phyloP scores from a whole-genome alignment of 2,329 filamentous ascomycete species.

The Neonectria faginata region DNA sequence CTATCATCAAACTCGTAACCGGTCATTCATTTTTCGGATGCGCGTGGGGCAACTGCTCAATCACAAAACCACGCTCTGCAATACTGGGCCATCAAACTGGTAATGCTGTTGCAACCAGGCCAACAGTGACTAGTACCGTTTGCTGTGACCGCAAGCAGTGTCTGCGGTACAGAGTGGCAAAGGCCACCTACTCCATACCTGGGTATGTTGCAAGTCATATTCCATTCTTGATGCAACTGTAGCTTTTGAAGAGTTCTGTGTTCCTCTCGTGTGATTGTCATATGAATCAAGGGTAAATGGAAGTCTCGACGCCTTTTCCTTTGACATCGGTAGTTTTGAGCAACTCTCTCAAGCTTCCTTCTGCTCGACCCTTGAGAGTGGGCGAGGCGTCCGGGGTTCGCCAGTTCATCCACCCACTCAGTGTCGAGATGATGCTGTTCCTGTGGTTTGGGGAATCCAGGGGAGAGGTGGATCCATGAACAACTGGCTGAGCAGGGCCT shows the following conservation, averaged over 20 bases:
- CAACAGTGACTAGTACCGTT: neutral
- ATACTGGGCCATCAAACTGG: neutral
- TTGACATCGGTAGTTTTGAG: conserved; percentile 55
- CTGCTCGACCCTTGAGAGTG: conserved; percentile 60
- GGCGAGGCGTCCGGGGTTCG: conserved; percentile 40
- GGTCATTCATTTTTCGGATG: conserved; percentile 30
- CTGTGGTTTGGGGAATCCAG: conserved; percentile 40
- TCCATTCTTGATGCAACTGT: conserved; percentile 10
- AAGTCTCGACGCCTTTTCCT: conserved; percentile 49
- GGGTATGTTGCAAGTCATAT: neutral
- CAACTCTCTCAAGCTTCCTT: conserved; percentile 67
- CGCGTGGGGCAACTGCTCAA: neutral
- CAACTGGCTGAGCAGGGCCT: conserved; percentile 43
- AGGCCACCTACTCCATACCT: neutral
- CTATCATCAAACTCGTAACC: conserved; percentile 38
- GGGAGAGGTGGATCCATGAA: conserved; percentile 46
- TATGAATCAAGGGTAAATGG: conserved; percentile 21
- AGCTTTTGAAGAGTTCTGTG: conserved; percentile 41
- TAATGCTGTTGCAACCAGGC: conserved; percentile 2
- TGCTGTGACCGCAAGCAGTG: neutral
- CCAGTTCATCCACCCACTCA: conserved; percentile 63
- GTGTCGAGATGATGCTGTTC: conserved; percentile 52
- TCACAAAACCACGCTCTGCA: neutral
- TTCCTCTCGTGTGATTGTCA: conserved; percentile 38
- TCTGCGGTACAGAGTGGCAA: neutral